Evolutionary conservation across 768 basidiomycete genomes (phyloP).

Genomic region (Rossbeevera mucosa): DNA sequence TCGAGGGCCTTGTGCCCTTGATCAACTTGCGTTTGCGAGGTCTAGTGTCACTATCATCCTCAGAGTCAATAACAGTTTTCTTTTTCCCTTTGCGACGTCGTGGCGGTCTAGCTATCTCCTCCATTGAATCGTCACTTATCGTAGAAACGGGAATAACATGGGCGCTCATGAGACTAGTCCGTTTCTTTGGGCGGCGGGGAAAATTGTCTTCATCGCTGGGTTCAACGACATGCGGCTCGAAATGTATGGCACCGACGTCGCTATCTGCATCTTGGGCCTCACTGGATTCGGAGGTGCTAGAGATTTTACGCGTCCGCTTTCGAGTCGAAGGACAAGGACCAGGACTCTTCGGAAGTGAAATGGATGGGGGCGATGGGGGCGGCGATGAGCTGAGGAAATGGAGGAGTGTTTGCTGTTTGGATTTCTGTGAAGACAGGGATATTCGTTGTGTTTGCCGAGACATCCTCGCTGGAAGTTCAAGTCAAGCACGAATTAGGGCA

Average conservation of each 20-base stretch:
- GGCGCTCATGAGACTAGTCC: conserved; percentile 9
- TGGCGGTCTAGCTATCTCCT: conserved; percentile 16
- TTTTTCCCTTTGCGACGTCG: conserved; percentile 21
- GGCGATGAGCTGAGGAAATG: conserved; percentile 32
- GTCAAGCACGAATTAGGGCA: neutral
- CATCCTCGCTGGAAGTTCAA: neutral
- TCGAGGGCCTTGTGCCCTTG: conserved; percentile 40
- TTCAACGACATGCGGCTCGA: conserved; percentile 36
- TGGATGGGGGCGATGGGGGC: conserved; percentile 19
- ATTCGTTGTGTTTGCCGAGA: conserved; percentile 2
- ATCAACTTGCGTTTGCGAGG: conserved; percentile 39
- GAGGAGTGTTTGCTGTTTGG: conserved; percentile 44
- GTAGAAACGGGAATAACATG: conserved; percentile 11
- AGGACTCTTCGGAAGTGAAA: neutral
- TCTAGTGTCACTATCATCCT: conserved; percentile 33
- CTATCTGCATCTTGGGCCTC: conserved; percentile 34
- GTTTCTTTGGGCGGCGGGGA: conserved; percentile 24
- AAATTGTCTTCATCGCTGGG: conserved; percentile 24
- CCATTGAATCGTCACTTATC: conserved; percentile 22
- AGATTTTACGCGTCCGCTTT: conserved; percentile 11
- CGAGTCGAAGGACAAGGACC: conserved; percentile 6
- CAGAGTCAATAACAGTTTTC: conserved; percentile 28
- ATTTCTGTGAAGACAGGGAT: conserved; percentile 21
- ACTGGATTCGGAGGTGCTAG: conserved; percentile 16
- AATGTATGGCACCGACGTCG: conserved; percentile 48